Evolutionary conservation across 106 monocot genomes (phyloP), one percentile per base, ranked within the genome.

Genomic region (Xerophyta viscosa): DNA sequence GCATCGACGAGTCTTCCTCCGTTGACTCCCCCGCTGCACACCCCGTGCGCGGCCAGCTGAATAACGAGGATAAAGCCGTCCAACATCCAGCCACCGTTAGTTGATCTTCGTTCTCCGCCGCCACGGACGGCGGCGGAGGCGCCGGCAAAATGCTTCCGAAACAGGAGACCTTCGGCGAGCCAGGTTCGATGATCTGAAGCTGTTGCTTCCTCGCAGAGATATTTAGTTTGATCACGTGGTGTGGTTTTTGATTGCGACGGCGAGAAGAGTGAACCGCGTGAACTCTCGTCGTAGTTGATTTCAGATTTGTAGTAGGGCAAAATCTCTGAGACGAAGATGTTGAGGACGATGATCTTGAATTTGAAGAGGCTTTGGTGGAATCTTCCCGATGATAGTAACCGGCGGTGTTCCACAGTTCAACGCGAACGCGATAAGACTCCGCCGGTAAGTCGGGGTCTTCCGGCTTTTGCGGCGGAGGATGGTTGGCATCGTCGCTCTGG

Each of bases 111-210:
- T 36, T 11, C 11, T 36, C 33, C 25, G 0, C 50, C 25, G 21
- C 50, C 14, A 12, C 20, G 24, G 0, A 24, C 4, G 0, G 14
- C 31, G 11, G 53, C 53, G 8, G n/a, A 6, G 29, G 14, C 30
- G 11, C 30, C 19, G 53, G 27, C 0, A n/a, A 6, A 19, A 54
- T n/a, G 4, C 30, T 29, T 6, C 53, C 53, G 53, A 54, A 54
- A 30, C 53, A 54, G 6, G 53, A 54, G 29, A 54, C 53, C 20
- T 54, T 54, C 17, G 53, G 53, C 17, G 53, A 54, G 29, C 7
- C 53, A 19, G 53, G 53, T 29, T 54, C 53, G 14, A 15, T 3
- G 0, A 6, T 20, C 0, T 13, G 26, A 0, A 6, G 27, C 0
- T 13, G 26, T n/a, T 20, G 17, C 14, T 6, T 6, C 31, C 11